Evolutionary conservation across 441 rosid genomes (phyloP).

Genomic region (Flueggea neowawraea): DNA sequence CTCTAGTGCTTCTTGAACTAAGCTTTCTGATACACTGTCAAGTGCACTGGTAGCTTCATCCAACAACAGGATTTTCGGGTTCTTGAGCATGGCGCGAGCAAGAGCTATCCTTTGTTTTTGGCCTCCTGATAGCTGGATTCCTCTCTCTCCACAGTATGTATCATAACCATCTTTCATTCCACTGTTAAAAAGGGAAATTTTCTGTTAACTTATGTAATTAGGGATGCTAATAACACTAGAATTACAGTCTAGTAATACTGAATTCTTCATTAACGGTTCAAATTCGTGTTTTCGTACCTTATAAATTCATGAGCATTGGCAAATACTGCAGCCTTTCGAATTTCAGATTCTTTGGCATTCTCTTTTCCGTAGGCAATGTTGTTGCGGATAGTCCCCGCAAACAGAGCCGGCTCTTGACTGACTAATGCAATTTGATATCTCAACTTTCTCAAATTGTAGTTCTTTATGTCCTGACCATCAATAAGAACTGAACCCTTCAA

Average conservation of each 20-base stretch:
- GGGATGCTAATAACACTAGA: no score
- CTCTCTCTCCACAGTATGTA: slow-evolving; percentile 52
- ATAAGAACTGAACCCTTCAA: slow-evolving; percentile 32
- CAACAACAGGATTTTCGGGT: slow-evolving; percentile 44
- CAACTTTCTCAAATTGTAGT: slow-evolving; percentile 32
- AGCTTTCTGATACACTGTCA: slow-evolving; percentile 46
- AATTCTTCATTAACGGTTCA: no score
- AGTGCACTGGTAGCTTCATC: slow-evolving; percentile 64
- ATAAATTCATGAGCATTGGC: slow-evolving; percentile 56
- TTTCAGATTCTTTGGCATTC: slow-evolving; percentile 41
- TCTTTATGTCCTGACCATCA: slow-evolving; percentile 38
- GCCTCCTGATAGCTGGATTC: slow-evolving; percentile 56
- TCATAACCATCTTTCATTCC: slow-evolving; percentile 52
- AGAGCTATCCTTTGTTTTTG: slow-evolving; percentile 54
- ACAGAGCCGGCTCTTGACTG: slow-evolving; percentile 57
- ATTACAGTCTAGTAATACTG: no score
- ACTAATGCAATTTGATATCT: slow-evolving; percentile 50
- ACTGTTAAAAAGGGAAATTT: slow-evolving; percentile 17
- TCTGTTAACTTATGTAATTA: no score
- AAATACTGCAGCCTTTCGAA: slow-evolving; percentile 34
- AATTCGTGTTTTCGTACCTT: slow-evolving; percentile 27
- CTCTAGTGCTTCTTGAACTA: slow-evolving; percentile 52
- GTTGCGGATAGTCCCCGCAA: slow-evolving; percentile 49
- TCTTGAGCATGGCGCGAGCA: slow-evolving; percentile 48
- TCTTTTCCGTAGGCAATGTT: slow-evolving; percentile 41